These are phyloP conservation scores for Suhomyces kunorum DNA, from an alignment of 1,139 yeast genomes.

Conservation along the genomic window DNA sequence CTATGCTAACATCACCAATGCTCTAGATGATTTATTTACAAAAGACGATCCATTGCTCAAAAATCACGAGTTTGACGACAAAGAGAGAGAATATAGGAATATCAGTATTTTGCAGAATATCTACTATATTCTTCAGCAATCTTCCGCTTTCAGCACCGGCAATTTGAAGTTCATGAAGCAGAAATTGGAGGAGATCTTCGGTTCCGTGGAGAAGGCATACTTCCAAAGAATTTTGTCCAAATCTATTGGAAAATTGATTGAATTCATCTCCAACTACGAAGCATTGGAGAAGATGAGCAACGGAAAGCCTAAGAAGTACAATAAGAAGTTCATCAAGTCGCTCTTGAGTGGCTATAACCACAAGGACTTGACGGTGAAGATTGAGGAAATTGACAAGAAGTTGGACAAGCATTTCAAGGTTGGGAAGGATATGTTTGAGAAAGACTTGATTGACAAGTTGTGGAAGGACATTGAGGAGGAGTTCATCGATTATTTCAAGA, in stretches of 20 bases:
- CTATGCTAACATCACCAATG: slow-evolving; percentile 39
- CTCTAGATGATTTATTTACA: slow-evolving; percentile 38
- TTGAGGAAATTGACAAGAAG: slow-evolving; percentile 55
- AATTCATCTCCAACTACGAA: slow-evolving; percentile 67
- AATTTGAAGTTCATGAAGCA: slow-evolving; percentile 39
- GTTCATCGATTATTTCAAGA: slow-evolving; percentile 38
- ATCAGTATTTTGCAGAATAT: slow-evolving; percentile 66
- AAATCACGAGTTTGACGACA: slow-evolving; percentile 52
- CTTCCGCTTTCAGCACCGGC: slow-evolving; percentile 33
- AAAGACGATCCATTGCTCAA: slow-evolving; percentile 48
- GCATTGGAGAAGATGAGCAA: slow-evolving; percentile 46
- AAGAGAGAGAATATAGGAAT: slow-evolving; percentile 58
- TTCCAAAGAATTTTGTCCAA: slow-evolving; percentile 50
- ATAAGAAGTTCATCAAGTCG: slow-evolving; percentile 57
- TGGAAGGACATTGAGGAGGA: slow-evolving; percentile 46
- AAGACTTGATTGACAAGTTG: slow-evolving; percentile 45
- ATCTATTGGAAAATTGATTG: slow-evolving; percentile 61
- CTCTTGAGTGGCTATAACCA: slow-evolving; percentile 57
- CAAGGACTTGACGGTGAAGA: slow-evolving; percentile 58
- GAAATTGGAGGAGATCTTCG: slow-evolving; percentile 52
- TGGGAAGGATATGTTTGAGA: slow-evolving; percentile 47
- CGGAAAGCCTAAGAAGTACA: slow-evolving; percentile 64
- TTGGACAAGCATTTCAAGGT: slow-evolving; percentile 59
- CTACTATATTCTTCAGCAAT: slow-evolving; percentile 56
- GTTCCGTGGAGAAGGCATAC: slow-evolving; percentile 40